phyloP scores from a whole-genome alignment of 345 rosid species.

The Ceriops tagal region DNA sequence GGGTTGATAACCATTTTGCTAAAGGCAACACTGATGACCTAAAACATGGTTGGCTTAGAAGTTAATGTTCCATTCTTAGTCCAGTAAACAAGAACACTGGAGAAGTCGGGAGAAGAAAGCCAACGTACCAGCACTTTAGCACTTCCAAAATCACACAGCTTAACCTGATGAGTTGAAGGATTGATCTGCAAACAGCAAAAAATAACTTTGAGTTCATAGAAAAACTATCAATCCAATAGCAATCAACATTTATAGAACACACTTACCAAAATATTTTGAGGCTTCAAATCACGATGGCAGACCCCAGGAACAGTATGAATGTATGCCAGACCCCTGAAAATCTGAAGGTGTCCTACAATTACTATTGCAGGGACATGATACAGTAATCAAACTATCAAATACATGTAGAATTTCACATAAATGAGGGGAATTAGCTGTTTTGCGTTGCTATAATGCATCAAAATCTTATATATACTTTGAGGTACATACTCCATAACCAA shows the following conservation, averaged over 20 bases:
- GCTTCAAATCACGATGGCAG: constrained; percentile 87
- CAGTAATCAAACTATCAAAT: constrained; percentile 21
- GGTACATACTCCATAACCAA: constrained; percentile 93
- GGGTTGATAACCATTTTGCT: background rate
- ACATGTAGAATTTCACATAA: constrained; percentile 74
- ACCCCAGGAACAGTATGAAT: constrained; percentile 76
- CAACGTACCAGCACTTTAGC: constrained; percentile 77
- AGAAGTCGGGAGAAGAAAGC: background rate
- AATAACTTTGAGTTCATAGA: constrained; percentile 15
- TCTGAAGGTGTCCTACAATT: constrained; percentile 37
- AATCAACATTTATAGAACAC: constrained; percentile 10
- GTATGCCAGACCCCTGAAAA: constrained; percentile 75
- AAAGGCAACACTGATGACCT: background rate
- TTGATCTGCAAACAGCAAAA: constrained; percentile 53
- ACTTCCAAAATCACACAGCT: constrained; percentile 80
- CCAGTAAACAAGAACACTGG: background rate
- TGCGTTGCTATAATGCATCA: constrained; percentile 73
- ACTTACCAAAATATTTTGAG: constrained; percentile 78
- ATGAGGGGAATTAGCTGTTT: constrained; percentile 80
- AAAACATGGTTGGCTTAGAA: background rate
- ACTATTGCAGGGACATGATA: background rate
- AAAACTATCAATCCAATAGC: background rate
- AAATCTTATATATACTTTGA: constrained; percentile 75
- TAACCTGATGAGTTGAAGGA: constrained; percentile 57
- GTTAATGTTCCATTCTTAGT: background rate